phyloP scores from a whole-genome alignment of 805 yeast genomes.

The Phaffomyces opuntiae region DNA sequence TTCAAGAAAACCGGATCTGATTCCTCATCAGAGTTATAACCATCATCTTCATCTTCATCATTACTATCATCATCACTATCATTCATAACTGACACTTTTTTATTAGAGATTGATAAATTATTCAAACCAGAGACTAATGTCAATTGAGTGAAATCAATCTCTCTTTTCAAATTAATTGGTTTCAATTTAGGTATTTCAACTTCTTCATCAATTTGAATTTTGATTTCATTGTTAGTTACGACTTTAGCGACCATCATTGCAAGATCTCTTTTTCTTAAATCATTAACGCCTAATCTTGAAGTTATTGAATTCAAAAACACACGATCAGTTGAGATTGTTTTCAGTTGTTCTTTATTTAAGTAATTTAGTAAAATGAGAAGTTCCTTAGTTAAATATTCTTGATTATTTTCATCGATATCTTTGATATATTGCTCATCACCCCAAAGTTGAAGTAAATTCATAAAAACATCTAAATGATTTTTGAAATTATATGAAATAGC shows the following conservation, averaged over 20 bases:
- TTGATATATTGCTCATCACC: slow-evolving; percentile 32
- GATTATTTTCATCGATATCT: slow-evolving; percentile 34
- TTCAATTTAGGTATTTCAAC: slow-evolving; percentile 4
- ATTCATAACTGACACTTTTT: slow-evolving; percentile 5
- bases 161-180: slow-evolving; percentile 1
- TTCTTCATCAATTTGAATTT: slow-evolving; percentile 25
- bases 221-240: slow-evolving; percentile 24
- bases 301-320: slow-evolving; percentile 46
- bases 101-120: slow-evolving; percentile 5
- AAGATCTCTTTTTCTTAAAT: slow-evolving; percentile 37
- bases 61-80: slow-evolving; percentile 25
- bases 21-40: slow-evolving; percentile 25
- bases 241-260: slow-evolving; percentile 55
- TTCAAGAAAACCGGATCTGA: slow-evolving; percentile 65
- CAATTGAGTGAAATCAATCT: slow-evolving; percentile 12
- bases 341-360: slow-evolving; percentile 18
- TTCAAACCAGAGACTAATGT: slow-evolving; percentile 9
- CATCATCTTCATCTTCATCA: slow-evolving; percentile 25
- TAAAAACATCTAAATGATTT: slow-evolving; percentile 1
- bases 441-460: slow-evolving; percentile 24
- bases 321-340: slow-evolving; percentile 28
- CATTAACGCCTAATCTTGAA: slow-evolving; percentile 43
- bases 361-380: slow-evolving; percentile 32
- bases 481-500: slow-evolving; percentile 7
- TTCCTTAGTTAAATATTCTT: slow-evolving; percentile 42